A percentile compares a stretch with the other conserved stretches of the same genome.
Conservation (phyloP, 2,329 filamentous ascomycete genomes). For the Clathrospora elynae region DNA sequence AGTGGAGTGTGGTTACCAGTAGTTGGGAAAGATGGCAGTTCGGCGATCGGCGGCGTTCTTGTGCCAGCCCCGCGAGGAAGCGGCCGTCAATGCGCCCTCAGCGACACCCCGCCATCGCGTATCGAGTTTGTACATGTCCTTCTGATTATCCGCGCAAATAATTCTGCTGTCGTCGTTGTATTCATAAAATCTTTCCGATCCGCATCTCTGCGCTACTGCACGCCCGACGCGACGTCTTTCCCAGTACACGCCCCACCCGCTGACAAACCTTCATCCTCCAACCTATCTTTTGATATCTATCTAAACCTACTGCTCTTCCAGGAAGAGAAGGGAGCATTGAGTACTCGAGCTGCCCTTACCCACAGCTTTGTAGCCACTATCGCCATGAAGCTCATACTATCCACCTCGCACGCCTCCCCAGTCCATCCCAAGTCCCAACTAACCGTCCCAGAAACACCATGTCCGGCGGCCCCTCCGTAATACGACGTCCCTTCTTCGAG, state of each 20-base stretch:
- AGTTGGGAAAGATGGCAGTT: slow-evolving; percentile 15
- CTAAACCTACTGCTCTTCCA: not conserved
- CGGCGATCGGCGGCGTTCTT: slow-evolving; percentile 21
- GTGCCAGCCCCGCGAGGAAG: slow-evolving; percentile 29
- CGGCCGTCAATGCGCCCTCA: slow-evolving; percentile 31
- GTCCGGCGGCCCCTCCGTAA: slow-evolving; percentile 79
- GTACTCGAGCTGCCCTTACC: too few species aligned
- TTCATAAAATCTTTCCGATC: not conserved
- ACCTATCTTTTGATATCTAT: not conserved
- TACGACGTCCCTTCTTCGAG: slow-evolving; percentile 75
- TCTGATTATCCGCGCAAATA: slow-evolving; percentile 1
- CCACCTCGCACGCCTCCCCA: slow-evolving; percentile 73
- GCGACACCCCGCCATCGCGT: slow-evolving; percentile 11
- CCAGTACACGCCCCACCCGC: slow-evolving; percentile 20
- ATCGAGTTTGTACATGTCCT: not conserved
- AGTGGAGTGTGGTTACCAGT: slow-evolving; percentile 10
- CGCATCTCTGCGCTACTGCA: not conserved
- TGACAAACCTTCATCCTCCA: slow-evolving; percentile 26
- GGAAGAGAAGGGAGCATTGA: too few species aligned
- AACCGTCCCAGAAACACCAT: slow-evolving; percentile 81
- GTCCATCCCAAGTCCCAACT: slow-evolving; percentile 19
- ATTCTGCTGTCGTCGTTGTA: not conserved
- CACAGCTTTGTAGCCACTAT: not conserved
- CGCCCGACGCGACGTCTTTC: slow-evolving; percentile 4
- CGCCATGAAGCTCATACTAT: slow-evolving; percentile 81